Evolutionary conservation across 2,329 filamentous ascomycete species (phyloP).

Genomic region (Botrytis aclada): DNA sequence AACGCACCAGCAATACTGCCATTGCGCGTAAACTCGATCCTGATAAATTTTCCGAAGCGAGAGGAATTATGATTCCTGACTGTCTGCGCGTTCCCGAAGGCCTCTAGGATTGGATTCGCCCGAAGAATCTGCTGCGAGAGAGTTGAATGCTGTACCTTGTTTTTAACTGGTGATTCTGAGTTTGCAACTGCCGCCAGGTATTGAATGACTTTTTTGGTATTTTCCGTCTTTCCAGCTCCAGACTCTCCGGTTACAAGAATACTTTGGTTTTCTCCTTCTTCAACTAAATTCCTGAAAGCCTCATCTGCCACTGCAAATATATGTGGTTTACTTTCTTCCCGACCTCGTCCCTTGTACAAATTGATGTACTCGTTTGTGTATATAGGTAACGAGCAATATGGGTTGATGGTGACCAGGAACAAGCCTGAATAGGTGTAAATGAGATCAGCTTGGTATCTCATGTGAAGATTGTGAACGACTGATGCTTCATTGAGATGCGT

Average conservation of each 20-base stretch:
- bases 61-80: conserved; percentile 98
- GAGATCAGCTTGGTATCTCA: conserved; percentile 90
- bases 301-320: conserved; percentile 98
- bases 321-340: conserved; percentile 94
- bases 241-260: conserved; percentile 98
- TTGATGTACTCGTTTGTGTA: conserved; percentile 97
- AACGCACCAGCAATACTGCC: conserved; percentile 94
- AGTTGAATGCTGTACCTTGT: conserved; percentile 68
- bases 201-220: conserved; percentile 99
- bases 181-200: conserved; percentile 94
- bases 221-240: conserved; percentile 96
- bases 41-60: conserved; percentile 96
- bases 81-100: conserved; percentile 97
- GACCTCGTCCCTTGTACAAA: conserved; percentile 89
- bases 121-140: conserved; percentile 94
- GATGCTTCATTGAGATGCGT: conserved; percentile 97
- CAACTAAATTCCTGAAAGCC: conserved; percentile 91
- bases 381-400: conserved; percentile 90
- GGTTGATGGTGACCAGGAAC: conserved; percentile 95
- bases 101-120: conserved; percentile 95
- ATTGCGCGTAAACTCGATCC: conserved; percentile 85
- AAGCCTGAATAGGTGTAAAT: conserved; percentile 98
- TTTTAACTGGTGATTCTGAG: conserved; percentile 67
- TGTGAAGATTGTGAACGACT: conserved; percentile 94
- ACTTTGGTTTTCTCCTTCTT: conserved; percentile 93